These are phyloP conservation scores for Mycena rebaudengoi DNA, from an alignment of 768 basidiomycete genomes.

Conservation along the genomic window DNA sequence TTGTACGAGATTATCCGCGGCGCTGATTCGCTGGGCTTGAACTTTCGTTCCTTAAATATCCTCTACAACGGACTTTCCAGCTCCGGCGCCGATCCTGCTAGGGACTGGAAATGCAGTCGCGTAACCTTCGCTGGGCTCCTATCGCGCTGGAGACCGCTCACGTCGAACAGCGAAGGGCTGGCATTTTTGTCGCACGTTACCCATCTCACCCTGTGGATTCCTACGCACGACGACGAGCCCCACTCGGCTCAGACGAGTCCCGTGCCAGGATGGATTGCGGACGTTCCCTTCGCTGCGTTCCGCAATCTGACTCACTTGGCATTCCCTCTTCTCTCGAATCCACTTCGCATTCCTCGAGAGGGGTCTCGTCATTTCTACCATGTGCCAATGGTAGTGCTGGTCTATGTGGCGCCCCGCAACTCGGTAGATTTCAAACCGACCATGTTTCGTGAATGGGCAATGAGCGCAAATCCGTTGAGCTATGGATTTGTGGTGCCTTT, in stretches of 20 bases:
- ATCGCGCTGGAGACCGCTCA: constrained; percentile 44
- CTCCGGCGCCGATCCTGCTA: constrained; percentile 9
- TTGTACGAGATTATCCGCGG: constrained; percentile 38
- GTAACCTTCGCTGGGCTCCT: constrained; percentile 42
- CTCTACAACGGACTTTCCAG: constrained; percentile 42
- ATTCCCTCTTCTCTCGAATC: constrained; percentile 31
- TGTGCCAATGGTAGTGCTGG: constrained; percentile 9
- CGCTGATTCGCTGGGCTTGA: constrained; percentile 44
- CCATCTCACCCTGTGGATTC: constrained; percentile 45
- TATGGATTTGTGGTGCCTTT: constrained; percentile 30
- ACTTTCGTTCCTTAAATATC: constrained; percentile 41
- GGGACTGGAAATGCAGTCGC: constrained; percentile 37
- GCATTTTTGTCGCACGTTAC: constrained; percentile 47
- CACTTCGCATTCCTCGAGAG: not conserved
- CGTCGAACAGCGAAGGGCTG: constrained; percentile 37
- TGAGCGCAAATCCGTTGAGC: constrained; percentile 29
- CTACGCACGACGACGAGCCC: constrained; percentile 6
- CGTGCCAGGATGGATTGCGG: constrained; percentile 31
- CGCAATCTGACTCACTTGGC: constrained; percentile 44
- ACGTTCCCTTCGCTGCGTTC: constrained; percentile 43
- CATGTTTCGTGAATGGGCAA: constrained; percentile 33
- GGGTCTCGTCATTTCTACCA: not conserved
- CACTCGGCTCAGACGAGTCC: not conserved
- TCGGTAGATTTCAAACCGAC: not conserved
- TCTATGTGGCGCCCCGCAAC: not conserved